Conservation (phyloP, 805 yeast genomes). For the Kuraishia piskuri region DNA sequence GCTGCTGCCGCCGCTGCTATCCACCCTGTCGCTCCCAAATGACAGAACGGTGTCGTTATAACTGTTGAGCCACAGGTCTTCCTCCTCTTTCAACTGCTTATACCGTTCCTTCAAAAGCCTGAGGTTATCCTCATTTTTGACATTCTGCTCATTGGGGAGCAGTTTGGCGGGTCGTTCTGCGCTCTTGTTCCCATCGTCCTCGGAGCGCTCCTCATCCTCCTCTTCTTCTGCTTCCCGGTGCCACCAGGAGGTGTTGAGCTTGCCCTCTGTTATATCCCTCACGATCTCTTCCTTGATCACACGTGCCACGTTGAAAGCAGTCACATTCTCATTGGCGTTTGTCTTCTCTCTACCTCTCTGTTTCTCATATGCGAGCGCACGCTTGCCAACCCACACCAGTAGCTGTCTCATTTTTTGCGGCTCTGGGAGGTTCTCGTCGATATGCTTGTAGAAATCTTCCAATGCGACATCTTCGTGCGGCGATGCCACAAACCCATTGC, state of each 20-base stretch:
- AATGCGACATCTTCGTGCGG: conserved; percentile 58
- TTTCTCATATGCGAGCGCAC: conserved; percentile 27
- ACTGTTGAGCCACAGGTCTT: conserved; percentile 30
- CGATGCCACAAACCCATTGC: conserved; percentile 59
- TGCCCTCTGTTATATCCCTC: conserved; percentile 49
- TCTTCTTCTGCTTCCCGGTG: conserved; percentile 22
- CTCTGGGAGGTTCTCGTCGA: conserved; percentile 56
- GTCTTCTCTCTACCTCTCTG: conserved; percentile 12
- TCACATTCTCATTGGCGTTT: conserved; percentile 25
- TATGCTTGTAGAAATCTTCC: conserved; percentile 48
- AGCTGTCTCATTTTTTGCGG: conserved; percentile 69
- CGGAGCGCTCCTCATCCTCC: conserved; percentile 10
- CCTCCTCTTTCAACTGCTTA: conserved; percentile 34
- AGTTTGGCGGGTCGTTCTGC: conserved; percentile 23
- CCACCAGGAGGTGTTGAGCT: conserved; percentile 65
- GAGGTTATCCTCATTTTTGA: conserved; percentile 38
- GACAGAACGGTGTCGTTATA: neutral
- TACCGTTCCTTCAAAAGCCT: conserved; percentile 36
- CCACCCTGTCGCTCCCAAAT: neutral
- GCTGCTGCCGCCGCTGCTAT: neutral
- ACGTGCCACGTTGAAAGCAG: conserved; percentile 44
- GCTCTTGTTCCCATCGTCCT: no score
- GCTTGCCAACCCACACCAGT: conserved; percentile 57
- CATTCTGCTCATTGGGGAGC: conserved; percentile 54
- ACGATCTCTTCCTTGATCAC: conserved; percentile 58